Base-by-base conservation (phyloP, 192 early-diverging fungal genomes). In the Anaeromyces robustus region DNA sequence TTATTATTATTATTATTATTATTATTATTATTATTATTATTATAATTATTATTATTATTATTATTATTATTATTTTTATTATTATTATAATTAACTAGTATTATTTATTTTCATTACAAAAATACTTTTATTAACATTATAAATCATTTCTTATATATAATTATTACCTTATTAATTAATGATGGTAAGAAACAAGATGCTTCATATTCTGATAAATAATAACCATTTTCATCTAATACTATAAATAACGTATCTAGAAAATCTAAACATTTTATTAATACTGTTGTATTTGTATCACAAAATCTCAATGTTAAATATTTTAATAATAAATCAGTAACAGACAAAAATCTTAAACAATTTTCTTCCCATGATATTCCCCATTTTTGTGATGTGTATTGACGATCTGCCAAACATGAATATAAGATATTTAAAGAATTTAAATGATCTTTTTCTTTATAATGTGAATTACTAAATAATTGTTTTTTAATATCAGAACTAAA, bases 251-350 rank as follows among this genome's bases (percentile, higher is more conserved):
- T 92, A 83, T 97, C 93, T 4, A 95, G 84, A 12, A 96, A 79
- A 29, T 96, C 95, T 52, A 97, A 85, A 80, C 91, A 92, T 83
- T 95, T 95, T 29, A 97, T 88, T 32, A 96, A 86, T 83, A 95
- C 94, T 79, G 89, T 93, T 0, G 96, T 97, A 78, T 92, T 94
- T n/a, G 94, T 95, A 80, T 97, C 96, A 85, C 93, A 94, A 87
- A 97, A 94, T 19, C 96, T 91, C 28, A 97, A 86, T 29, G 94
- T 96, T 59, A 94, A 80, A 82, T 96, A 97, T 80, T 96, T 96
- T 41, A 97, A 87, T 52, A 96, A 82, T 16, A 97, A 81, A 81
- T 97, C 96, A 1, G 89, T 84, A 85, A 92, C 92, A n/a, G 90
- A 89, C 14, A 95, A 81, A 79, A 86, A 93, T 26, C 94, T 88